Percentiles rank a stretch among this genome's conserved stretches.
Conservation (phyloP, 2,329 filamentous ascomycete genomes). For the Raffaelea ambrosiae region DNA sequence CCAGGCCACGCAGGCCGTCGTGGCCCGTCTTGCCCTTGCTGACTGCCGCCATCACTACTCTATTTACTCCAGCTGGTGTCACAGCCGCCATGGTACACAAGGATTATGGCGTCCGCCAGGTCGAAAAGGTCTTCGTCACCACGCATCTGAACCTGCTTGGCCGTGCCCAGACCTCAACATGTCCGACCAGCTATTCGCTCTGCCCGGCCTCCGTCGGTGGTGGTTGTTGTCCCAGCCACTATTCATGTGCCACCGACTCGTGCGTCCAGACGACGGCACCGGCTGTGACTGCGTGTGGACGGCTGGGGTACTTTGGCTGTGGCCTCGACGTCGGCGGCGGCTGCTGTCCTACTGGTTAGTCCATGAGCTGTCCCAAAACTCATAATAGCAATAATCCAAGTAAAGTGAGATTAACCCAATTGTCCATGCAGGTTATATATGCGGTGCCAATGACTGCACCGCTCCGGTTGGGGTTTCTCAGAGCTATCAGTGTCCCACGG, state of each 20-base stretch:
- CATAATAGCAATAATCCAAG: too few species aligned
- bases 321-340: conserved; percentile 24
- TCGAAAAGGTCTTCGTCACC: conserved; percentile 15
- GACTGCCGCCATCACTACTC: too few species aligned
- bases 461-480: conserved; percentile 32
- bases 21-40: too few species aligned
- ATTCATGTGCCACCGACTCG: conserved; percentile 36
- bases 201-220: conserved; percentile 33
- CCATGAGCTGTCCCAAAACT: background rate
- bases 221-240: conserved; percentile 39
- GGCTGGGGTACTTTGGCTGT: conserved; percentile 31
- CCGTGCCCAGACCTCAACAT: conserved; percentile 6
- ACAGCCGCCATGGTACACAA: background rate
- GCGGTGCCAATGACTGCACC: conserved; percentile 30
- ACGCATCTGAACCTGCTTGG: conserved; percentile 6
- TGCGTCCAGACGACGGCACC: conserved; percentile 36
- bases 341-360: conserved; percentile 19
- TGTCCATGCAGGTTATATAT: conserved; percentile 28
- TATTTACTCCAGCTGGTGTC: background rate
- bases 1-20: too few species aligned
- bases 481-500: conserved; percentile 32
- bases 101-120: conserved; percentile 3
- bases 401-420: background rate
- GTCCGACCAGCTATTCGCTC: conserved; percentile 14
- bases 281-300: conserved; percentile 27